phyloP scores from a whole-genome alignment of 2,329 filamentous ascomycete genomes.

The Neopestalotiopsis sp. region DNA sequence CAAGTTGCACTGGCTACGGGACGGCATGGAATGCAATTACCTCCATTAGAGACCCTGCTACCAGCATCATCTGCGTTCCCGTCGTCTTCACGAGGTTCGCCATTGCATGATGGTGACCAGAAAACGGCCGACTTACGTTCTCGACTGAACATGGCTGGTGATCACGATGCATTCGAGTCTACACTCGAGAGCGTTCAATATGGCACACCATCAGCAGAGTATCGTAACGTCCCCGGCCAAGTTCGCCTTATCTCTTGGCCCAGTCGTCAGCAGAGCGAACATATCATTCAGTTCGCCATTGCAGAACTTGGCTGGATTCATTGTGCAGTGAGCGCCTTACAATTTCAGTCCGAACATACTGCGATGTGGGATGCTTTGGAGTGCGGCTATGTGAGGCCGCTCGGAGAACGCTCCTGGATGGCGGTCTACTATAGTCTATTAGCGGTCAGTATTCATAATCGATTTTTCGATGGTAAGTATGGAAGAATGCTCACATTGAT shows the following conservation, averaged over 20 bases:
- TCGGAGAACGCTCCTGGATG: background rate
- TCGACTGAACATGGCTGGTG: background rate
- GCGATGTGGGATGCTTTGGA: background rate
- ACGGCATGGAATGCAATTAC: background rate
- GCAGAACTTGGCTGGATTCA: background rate
- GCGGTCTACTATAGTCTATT: background rate
- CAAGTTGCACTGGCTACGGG: background rate
- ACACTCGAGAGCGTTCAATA: constrained; percentile 1
- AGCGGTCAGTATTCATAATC: background rate
- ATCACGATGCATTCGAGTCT: background rate
- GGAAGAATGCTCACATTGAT: background rate
- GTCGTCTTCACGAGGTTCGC: background rate
- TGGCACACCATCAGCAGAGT: background rate
- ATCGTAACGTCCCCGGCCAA: background rate
- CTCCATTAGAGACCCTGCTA: background rate
- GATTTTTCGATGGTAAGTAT: background rate
- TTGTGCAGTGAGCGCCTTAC: background rate
- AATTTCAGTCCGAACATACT: background rate
- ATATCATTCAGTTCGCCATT: background rate
- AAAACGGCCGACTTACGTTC: background rate
- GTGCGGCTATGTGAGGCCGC: background rate
- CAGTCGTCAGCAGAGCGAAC: background rate
- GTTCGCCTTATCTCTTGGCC: background rate
- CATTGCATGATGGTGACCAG: background rate
- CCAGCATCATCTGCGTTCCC: background rate